Conservation (phyloP, 257 asterid genomes). For the Cruciata laevipes region DNA sequence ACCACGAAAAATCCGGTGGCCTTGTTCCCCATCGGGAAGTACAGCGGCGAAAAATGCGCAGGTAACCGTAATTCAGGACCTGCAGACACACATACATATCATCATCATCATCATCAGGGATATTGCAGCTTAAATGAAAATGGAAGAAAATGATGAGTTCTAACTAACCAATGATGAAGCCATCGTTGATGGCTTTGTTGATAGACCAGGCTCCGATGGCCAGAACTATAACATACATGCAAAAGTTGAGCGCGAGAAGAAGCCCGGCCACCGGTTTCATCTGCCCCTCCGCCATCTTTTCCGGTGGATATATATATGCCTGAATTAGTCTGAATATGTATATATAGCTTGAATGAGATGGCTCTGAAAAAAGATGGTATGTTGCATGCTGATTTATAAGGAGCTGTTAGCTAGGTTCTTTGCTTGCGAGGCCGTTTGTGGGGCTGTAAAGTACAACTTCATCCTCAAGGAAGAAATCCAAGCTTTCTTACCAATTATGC, state of each 20-base stretch:
- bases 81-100: constrained; percentile 20
- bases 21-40: constrained; percentile 84
- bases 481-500: constrained; percentile 8
- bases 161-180: constrained; percentile 71
- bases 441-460: constrained; percentile 60
- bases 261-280: constrained; percentile 52
- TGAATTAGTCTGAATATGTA: too few relatives aligned
- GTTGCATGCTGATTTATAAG: not conserved
- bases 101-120: too few relatives aligned
- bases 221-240: constrained; percentile 67
- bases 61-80: constrained; percentile 65
- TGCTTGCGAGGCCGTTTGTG: constrained; percentile 52
- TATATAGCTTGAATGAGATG: not conserved
- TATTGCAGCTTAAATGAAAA: not conserved
- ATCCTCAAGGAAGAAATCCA: constrained; percentile 39
- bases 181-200: constrained; percentile 69
- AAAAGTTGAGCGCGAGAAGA: constrained; percentile 71
- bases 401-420: constrained; percentile 48
- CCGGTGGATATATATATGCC: too few relatives aligned
- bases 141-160: not conserved
- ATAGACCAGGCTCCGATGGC: constrained; percentile 81
- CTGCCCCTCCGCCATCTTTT: constrained; percentile 48
- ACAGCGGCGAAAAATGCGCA: constrained; percentile 80
- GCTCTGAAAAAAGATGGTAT: not conserved
- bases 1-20: constrained; percentile 89